phyloP scores from a whole-genome alignment of 2,329 filamentous ascomycete species.

The Diaporthe sp. region DNA sequence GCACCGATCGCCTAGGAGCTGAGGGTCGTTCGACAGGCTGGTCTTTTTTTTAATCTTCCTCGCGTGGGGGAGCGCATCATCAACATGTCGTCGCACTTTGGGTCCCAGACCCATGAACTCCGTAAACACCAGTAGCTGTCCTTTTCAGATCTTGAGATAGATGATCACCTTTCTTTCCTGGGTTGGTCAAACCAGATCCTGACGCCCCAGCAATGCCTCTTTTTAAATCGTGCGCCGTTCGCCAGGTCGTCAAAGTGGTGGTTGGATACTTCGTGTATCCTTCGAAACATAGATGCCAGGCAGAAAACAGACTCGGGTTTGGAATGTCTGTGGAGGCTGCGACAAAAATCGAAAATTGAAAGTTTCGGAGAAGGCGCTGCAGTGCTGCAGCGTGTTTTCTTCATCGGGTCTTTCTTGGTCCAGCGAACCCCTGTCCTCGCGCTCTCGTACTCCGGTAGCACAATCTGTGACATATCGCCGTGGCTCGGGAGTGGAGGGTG shows the following conservation, averaged over 20 bases:
- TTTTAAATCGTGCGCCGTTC: conserved; percentile 40
- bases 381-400: conserved; percentile 20
- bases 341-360: conserved; percentile 12
- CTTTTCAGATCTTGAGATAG: conserved; percentile 40
- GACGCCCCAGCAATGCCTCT: conserved; percentile 40
- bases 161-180: conserved; percentile 36
- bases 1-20: conserved; percentile 12
- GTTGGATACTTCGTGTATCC: conserved; percentile 30
- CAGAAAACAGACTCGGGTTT: conserved; percentile 5
- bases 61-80: conserved; percentile 19
- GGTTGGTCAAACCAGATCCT: conserved; percentile 38
- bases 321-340: conserved; percentile 23
- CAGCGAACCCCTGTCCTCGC: conserved; percentile 9
- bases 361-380: conserved; percentile 17
- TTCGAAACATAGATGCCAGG: conserved; percentile 32
- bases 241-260: conserved; percentile 40
- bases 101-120: conserved; percentile 36
- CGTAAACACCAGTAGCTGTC: conserved; percentile 38
- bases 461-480: conserved; percentile 26
- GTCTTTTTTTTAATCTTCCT: background rate
- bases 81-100: conserved; percentile 28
- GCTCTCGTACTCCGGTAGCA: conserved; percentile 13
- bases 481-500: background rate
- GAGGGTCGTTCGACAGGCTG: conserved; percentile 7
- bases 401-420: conserved; percentile 13